Evolutionary conservation across 192 early-diverging fungal genomes (phyloP).

Genomic region (Entomortierella parvispora): DNA sequence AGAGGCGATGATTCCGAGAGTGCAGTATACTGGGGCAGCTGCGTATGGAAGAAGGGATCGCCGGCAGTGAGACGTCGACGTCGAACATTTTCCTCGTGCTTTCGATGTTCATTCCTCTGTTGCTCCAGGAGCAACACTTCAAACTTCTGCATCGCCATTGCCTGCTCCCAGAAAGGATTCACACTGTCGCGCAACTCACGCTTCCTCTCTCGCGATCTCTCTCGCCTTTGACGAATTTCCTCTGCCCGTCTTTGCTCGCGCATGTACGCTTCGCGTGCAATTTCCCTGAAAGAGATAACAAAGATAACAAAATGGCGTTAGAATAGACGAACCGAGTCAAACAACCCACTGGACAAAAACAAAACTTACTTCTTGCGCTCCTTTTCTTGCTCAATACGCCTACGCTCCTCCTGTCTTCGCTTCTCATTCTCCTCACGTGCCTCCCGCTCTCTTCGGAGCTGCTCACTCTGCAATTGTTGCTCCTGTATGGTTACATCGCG

Average conservation of each 20-base stretch:
- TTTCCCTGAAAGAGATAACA: conserved; percentile 14
- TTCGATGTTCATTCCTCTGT: conserved; percentile 1
- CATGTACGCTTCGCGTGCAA: conserved; percentile 30
- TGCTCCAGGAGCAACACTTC: conserved; percentile 8
- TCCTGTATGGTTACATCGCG: conserved; percentile 3
- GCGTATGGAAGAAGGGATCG: background rate
- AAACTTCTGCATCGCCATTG: conserved; percentile 29
- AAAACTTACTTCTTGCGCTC: conserved; percentile 24
- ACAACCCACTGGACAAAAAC: background rate
- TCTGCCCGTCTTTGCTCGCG: conserved; percentile 22
- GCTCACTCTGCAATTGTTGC: conserved; percentile 29
- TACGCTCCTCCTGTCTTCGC: conserved; percentile 15
- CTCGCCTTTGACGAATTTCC: conserved; percentile 23
- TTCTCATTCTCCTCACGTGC: conserved; percentile 34
- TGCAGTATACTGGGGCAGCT: background rate
- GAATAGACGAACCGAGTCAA: background rate
- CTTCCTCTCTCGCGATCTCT: conserved; percentile 6
- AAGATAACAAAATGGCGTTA: background rate
- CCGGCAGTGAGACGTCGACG: background rate
- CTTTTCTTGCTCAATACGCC: conserved; percentile 18
- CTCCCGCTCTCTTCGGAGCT: conserved; percentile 25
- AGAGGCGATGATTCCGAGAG: background rate
- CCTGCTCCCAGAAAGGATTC: conserved; percentile 14
- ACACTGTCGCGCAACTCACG: conserved; percentile 10
- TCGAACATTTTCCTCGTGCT: conserved; percentile 13